Conservation (phyloP, 192 early-diverging fungal genomes). For the Mortierella hygrophila region DNA sequence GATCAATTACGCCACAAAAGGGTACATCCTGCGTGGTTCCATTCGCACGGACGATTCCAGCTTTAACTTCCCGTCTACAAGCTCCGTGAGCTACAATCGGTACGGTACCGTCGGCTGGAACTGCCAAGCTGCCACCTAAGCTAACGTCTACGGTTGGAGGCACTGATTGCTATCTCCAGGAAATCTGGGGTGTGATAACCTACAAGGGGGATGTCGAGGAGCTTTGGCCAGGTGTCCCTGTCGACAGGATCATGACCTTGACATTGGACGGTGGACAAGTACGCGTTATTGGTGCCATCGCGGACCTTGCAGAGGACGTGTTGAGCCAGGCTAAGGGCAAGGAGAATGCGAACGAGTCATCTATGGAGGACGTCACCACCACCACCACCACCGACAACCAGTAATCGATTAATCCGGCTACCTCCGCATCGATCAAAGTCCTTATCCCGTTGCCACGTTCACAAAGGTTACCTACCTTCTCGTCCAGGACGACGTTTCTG, state of each 20-base stretch:
- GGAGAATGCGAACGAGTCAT: not conserved
- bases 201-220: not conserved
- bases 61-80: constrained; percentile 1
- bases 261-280: not conserved
- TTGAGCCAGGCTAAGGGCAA: not conserved
- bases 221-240: constrained; percentile 4
- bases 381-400: not conserved
- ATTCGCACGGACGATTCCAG: not conserved
- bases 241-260: not conserved
- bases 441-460: not conserved
- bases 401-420: too few species aligned
- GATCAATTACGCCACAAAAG: not conserved
- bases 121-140: not conserved
- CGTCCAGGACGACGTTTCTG: not conserved
- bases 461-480: too few species aligned
- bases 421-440: not conserved
- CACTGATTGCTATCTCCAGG: constrained; percentile 1
- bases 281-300: not conserved
- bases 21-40: not conserved
- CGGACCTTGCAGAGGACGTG: not conserved
- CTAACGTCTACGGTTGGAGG: not conserved
- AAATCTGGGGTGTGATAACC: not conserved
- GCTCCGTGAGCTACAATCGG: constrained; percentile 4
- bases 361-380: not conserved
- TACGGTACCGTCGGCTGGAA: not conserved